phyloP scores from a whole-genome alignment of 2,329 filamentous ascomycete genomes.

The Chrysoporthe deuterocubensis region DNA sequence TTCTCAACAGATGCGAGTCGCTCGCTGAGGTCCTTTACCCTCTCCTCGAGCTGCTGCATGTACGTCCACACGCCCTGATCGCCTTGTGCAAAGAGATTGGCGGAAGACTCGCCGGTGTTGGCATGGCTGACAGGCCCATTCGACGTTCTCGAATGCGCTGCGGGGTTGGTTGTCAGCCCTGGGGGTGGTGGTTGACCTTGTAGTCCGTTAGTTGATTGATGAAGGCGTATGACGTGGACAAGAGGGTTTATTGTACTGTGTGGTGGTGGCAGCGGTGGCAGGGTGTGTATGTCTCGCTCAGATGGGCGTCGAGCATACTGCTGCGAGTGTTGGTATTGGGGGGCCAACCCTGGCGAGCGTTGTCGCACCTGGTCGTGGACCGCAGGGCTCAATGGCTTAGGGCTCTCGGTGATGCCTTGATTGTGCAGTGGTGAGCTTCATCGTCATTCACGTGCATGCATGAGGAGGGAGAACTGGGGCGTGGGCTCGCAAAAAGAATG shows the following conservation, averaged over 20 bases:
- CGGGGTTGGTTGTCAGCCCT: slow-evolving; percentile 13
- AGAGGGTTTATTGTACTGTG: slow-evolving; percentile 44
- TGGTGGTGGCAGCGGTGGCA: slow-evolving; percentile 42
- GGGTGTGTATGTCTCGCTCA: slow-evolving; percentile 59
- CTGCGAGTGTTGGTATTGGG: slow-evolving; percentile 67
- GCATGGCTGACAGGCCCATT: slow-evolving; percentile 48
- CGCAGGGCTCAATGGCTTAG: slow-evolving; percentile 78
- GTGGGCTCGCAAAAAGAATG: background rate
- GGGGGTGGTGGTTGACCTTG: slow-evolving; percentile 20
- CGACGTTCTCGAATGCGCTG: slow-evolving; percentile 43
- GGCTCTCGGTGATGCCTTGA: slow-evolving; percentile 82
- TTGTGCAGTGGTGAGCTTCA: slow-evolving; percentile 66
- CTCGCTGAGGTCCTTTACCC: slow-evolving; percentile 52
- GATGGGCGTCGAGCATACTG: slow-evolving; percentile 62
- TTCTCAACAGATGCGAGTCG: slow-evolving; percentile 37
- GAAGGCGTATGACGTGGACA: slow-evolving; percentile 45
- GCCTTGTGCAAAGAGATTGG: slow-evolving; percentile 67
- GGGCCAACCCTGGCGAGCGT: slow-evolving; percentile 67
- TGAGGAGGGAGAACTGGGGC: slow-evolving; percentile 34
- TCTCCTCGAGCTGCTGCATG: slow-evolving; percentile 70
- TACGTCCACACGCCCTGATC: slow-evolving; percentile 73
- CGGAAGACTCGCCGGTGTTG: slow-evolving; percentile 61
- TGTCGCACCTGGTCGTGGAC: slow-evolving; percentile 60
- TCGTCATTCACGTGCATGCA: slow-evolving; percentile 47
- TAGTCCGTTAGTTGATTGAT: slow-evolving; percentile 15